Base-by-base conservation (phyloP, 73 alveolate species). In the Paramecium tetraurelia region DNA sequence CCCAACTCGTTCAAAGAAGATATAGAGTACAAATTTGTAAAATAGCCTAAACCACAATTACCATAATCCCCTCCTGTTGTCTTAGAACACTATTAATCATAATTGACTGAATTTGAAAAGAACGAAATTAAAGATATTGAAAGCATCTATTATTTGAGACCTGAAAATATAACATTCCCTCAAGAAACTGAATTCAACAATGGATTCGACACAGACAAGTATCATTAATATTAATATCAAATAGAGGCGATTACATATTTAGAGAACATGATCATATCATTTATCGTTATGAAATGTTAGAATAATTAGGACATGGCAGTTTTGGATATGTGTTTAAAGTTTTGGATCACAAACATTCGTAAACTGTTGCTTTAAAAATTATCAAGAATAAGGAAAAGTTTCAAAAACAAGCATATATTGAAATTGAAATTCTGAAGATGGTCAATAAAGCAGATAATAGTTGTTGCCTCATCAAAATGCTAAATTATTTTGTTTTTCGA, bases 241-340 rank as follows among this genome's bases (percentile, higher is more conserved):
- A 38, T 35, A 95, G 97, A 59, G 98, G 98, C 38, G 97, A 96
- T 80, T 98, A 95, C 77, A 93, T 85, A n/a, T 83, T 89, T 31
- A 93, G 93, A 89, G 24, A 68, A n/a, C 95, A 95, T 33, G 99
- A 98, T 70, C 96, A 95, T 76, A 93, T 98, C 44, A 77, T 95
- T 75, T 97, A 98, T 80, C 86, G 99, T 85, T 97, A 92, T 95
- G 99, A 98, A 85, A 86, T 98, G 40, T 53, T 98, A 10, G 95
- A 97, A 63, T 89, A 85, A 48, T 69, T 97, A 46, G 99, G 99
- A 43, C 95, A 97, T 77, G 99, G 99, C 2, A 92, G 98, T 10
- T 98, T 96, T 92, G 99, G 99, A n/a, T 92, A 83, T 40, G 98
- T 97, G 9, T 53, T 93, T 58, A 97, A 95, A 93, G 96, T 97